Evolutionary conservation across 176 grass and related monocot species (phyloP).

Genomic region (Panicum miliaceum): DNA sequence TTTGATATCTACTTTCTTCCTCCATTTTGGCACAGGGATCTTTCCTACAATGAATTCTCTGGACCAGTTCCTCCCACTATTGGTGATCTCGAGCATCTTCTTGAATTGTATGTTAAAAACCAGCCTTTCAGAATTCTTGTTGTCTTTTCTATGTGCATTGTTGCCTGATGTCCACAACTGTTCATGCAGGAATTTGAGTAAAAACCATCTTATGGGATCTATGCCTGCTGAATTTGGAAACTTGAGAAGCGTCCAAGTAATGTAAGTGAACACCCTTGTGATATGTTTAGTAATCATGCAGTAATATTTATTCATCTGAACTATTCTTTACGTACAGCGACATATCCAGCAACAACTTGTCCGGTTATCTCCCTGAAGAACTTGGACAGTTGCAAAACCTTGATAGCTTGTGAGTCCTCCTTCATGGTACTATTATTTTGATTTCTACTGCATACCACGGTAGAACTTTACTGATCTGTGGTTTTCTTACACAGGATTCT

Average conservation of each 20-base stretch:
- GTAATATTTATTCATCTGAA: slow-evolving; percentile 32
- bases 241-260: slow-evolving; percentile 91
- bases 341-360: slow-evolving; percentile 80
- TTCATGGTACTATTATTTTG: slow-evolving; percentile 29
- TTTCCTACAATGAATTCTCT: slow-evolving; percentile 86
- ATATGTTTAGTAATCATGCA: not conserved
- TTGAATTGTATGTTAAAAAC: slow-evolving; percentile 69
- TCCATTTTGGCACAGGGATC: slow-evolving; percentile 71
- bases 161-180: slow-evolving; percentile 29
- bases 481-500: slow-evolving; percentile 69
- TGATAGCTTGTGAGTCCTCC: slow-evolving; percentile 75
- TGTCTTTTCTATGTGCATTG: slow-evolving; percentile 12
- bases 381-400: slow-evolving; percentile 91
- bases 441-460: not conserved
- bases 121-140: slow-evolving; percentile 13
- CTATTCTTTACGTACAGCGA: slow-evolving; percentile 58
- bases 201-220: slow-evolving; percentile 72
- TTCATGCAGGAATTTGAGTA: slow-evolving; percentile 81
- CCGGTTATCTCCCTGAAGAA: slow-evolving; percentile 83
- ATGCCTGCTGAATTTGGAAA: slow-evolving; percentile 92
- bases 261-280: slow-evolving; percentile 63
- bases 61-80: slow-evolving; percentile 82
- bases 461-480: slow-evolving; percentile 26
- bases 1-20: slow-evolving; percentile 9
- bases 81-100: slow-evolving; percentile 98